Evolutionary conservation across 225 moss, liverwort and hornwort genomes (phyloP).

Genomic region (Lunularia cruciata): DNA sequence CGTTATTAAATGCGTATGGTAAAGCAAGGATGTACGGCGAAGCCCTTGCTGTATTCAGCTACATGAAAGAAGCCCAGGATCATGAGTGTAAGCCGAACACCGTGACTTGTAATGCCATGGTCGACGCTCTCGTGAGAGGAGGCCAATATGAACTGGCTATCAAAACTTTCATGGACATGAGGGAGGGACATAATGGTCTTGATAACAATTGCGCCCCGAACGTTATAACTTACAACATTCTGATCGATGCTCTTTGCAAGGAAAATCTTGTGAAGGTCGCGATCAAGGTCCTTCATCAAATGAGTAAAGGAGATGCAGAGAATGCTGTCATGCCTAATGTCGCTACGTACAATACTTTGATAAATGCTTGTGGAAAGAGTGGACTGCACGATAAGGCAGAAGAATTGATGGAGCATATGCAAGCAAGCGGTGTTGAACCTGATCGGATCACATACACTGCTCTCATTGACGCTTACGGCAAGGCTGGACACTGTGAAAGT

Average conservation of each 20-base stretch:
- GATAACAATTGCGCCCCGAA: constrained; percentile 62
- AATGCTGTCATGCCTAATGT: constrained; percentile 63
- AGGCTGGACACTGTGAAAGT: constrained; percentile 76
- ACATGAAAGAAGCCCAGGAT: constrained; percentile 77
- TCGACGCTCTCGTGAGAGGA: constrained; percentile 70
- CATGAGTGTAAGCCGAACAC: constrained; percentile 67
- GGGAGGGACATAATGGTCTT: constrained; percentile 60
- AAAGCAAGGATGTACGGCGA: constrained; percentile 76
- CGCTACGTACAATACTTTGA: constrained; percentile 79
- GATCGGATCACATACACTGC: constrained; percentile 89
- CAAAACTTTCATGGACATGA: constrained; percentile 71
- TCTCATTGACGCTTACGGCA: constrained; percentile 81
- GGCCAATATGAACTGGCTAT: constrained; percentile 65
- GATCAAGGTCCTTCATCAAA: constrained; percentile 63
- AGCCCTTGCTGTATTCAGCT: constrained; percentile 72
- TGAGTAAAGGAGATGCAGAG: constrained; percentile 55
- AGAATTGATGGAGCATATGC: constrained; percentile 75
- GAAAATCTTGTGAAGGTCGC: constrained; percentile 66
- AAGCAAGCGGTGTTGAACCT: constrained; percentile 61
- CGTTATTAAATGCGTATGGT: constrained; percentile 79
- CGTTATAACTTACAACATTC: constrained; percentile 77
- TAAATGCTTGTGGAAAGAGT: constrained; percentile 75
- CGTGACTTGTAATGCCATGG: constrained; percentile 76
- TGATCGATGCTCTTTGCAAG: constrained; percentile 84
- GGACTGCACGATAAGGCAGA: constrained; percentile 82